phyloP scores from a whole-genome alignment of 176 grass and related monocot species.

The Luzula sylvatica region DNA sequence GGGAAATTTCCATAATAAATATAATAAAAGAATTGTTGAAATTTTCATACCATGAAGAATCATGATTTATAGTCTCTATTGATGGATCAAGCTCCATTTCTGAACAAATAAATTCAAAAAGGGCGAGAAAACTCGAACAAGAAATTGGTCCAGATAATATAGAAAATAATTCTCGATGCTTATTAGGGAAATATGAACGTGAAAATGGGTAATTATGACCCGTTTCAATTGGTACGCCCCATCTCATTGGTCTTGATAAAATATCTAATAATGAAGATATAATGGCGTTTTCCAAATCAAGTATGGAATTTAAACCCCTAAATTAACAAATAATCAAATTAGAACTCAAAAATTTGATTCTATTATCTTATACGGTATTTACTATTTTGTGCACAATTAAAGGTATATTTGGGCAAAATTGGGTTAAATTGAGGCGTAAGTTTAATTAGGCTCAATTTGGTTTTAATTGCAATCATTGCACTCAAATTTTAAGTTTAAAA shows the following conservation, averaged over 20 bases:
- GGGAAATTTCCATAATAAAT: too few species aligned
- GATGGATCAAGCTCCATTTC: slow-evolving; percentile 26
- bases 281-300: slow-evolving; percentile 44
- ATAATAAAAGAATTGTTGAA: background rate
- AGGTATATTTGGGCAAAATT: too few species aligned
- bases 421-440: too few species aligned
- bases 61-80: slow-evolving; percentile 21
- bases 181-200: slow-evolving; percentile 56
- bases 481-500: slow-evolving; percentile 16
- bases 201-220: slow-evolving; percentile 46
- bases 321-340: slow-evolving; percentile 1
- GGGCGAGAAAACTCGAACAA: slow-evolving; percentile 48
- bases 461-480: too few species aligned
- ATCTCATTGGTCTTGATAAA: slow-evolving; percentile 59
- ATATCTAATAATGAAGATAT: slow-evolving; percentile 65
- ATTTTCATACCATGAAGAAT: slow-evolving; percentile 60
- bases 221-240: slow-evolving; percentile 54
- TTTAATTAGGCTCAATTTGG: too few species aligned
- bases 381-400: background rate
- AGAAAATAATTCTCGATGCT: slow-evolving; percentile 44
- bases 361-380: background rate
- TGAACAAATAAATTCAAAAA: slow-evolving; percentile 45
- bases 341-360: background rate
- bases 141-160: slow-evolving; percentile 57
- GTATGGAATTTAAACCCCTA: slow-evolving; percentile 53